Conservation (phyloP, 441 rosid species). For the Theobroma grandiflorum region DNA sequence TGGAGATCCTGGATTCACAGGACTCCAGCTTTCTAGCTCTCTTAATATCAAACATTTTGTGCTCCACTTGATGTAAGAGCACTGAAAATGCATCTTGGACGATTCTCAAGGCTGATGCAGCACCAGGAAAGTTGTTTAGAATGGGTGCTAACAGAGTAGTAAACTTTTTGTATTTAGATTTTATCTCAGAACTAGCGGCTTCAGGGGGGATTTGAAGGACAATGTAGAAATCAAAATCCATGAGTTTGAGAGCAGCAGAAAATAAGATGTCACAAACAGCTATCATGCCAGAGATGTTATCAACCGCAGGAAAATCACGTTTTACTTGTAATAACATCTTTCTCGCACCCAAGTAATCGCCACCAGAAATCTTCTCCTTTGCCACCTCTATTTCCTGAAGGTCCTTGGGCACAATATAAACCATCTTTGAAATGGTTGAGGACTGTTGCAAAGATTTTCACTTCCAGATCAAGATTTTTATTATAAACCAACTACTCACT, state of each 20-base stretch:
- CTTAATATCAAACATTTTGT: constrained; percentile 30
- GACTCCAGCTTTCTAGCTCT: constrained; percentile 31
- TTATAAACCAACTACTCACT: background rate
- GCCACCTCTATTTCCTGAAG: constrained; percentile 13
- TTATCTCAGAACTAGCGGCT: background rate
- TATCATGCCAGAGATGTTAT: constrained; percentile 23
- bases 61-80: constrained; percentile 23
- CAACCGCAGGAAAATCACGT: constrained; percentile 20
- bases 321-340: background rate
- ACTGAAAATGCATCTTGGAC: background rate
- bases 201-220: background rate
- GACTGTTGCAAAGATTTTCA: too few species aligned
- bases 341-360: constrained; percentile 23
- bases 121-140: background rate
- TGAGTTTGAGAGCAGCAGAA: constrained; percentile 13
- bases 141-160: background rate
- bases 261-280: constrained; percentile 23
- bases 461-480: too few species aligned
- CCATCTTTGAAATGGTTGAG: constrained; percentile 15
- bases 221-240: constrained; percentile 1
- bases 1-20: background rate
- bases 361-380: constrained; percentile 5
- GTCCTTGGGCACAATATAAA: background rate
- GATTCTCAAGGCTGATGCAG: background rate
- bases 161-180: background rate